Evolutionary conservation across 1,284 basidiomycete genomes (phyloP), one percentile per base, ranked within the genome.

Genomic region (Porogramme epimiltina): DNA sequence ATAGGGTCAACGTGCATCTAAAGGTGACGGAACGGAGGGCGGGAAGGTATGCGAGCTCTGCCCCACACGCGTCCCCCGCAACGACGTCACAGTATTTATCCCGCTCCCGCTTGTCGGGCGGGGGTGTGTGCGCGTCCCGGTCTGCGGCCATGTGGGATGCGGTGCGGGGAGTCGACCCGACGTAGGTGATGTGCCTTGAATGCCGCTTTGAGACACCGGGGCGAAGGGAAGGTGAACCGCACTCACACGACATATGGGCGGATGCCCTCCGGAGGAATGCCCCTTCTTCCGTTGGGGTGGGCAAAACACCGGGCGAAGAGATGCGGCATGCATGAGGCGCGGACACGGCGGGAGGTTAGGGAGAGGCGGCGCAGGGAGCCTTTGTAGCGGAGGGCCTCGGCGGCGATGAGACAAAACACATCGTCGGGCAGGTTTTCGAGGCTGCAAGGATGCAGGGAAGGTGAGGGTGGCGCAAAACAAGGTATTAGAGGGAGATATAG

Each of bases 111-210:
- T 13, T 6, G 6, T 31, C 13, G 28, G 28, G 6, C 28, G 28
- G 28, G 6, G 28, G 28, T 8, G 8, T 13, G 28, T 31, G 8
- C 6, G 13, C 28, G 28, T 31, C 28, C 28, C 8, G 8, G 8
- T 31, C 28, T 31, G 6, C 28, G 28, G 8, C 28, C 28, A 31
- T 31, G 28, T 31, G 13, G 28, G 13, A 31, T 6, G 13, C 28
- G 28, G 28, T 31, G 28, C 28, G 8, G 13, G 13, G 6, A 8
- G 6, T 6, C 8, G 8, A 8, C 28, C 28, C 28, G 33, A 49
- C 18, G 18, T 49, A 49, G 22, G 47, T 49, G 41, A 49, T 25
- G 23, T 49, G 47, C 24, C 47, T 49, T 19, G n/a, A 18, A 34
- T n/a, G n/a, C 24, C 20, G 24, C 19, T 25, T 20, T 33, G 42